Evolutionary conservation across 1,284 basidiomycete genomes (phyloP).

Genomic region (Ustilago trichophora): DNA sequence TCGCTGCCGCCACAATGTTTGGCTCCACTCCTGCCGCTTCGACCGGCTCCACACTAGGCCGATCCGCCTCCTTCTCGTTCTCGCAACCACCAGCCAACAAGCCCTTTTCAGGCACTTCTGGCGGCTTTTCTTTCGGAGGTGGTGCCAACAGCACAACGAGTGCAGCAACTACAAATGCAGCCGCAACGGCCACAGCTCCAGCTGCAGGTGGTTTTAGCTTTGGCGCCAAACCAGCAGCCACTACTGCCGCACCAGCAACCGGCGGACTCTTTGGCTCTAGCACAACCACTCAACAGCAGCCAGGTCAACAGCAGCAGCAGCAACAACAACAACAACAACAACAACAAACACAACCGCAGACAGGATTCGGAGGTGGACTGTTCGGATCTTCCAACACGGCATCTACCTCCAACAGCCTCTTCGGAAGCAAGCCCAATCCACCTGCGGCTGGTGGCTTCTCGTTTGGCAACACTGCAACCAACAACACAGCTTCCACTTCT

Average conservation of each 20-base stretch:
- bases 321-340: too few relatives aligned
- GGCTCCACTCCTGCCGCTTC: slow-evolving; percentile 25
- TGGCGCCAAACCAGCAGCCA: slow-evolving; percentile 28
- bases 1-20: slow-evolving; percentile 26
- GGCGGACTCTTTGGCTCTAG: slow-evolving; percentile 39
- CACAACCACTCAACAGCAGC: slow-evolving; percentile 10
- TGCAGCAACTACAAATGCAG: slow-evolving; percentile 11
- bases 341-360: too few relatives aligned
- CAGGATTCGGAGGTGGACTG: slow-evolving; percentile 25
- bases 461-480: slow-evolving; percentile 38
- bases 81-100: slow-evolving; percentile 47
- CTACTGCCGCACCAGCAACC: slow-evolving; percentile 20
- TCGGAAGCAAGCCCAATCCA: slow-evolving; percentile 24
- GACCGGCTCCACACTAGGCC: slow-evolving; percentile 31
- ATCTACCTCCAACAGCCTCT: slow-evolving; percentile 22
- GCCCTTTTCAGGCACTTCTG: slow-evolving; percentile 43
- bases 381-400: slow-evolving; percentile 25
- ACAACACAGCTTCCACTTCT: slow-evolving; percentile 26
- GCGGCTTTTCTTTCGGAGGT: slow-evolving; percentile 42
- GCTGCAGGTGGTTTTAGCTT: slow-evolving; percentile 43
- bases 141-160: slow-evolving; percentile 8
- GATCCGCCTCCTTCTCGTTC: slow-evolving; percentile 50
- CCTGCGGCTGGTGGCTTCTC: slow-evolving; percentile 35
- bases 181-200: slow-evolving; percentile 14
- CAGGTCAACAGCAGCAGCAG: slow-evolving; percentile 9